Evolutionary conservation across 768 basidiomycete species (phyloP), one percentile per base, ranked within the genome.

Genomic region (Boletus speciosus): DNA sequence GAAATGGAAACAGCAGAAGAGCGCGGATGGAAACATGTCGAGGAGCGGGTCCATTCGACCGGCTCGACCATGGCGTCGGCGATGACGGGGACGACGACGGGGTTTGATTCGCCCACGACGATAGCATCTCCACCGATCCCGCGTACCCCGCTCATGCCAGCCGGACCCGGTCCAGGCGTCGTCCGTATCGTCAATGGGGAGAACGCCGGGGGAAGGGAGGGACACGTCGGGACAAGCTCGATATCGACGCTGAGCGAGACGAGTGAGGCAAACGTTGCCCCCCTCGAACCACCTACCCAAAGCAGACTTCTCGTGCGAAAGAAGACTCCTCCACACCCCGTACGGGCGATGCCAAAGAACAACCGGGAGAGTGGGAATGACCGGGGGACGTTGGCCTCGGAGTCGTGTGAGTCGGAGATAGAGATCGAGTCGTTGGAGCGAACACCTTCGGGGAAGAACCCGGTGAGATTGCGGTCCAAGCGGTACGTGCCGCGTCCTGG

Each of bases 381-480:
- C 19, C 36, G 25, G 19, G 46, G 48, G 5, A 32, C 15, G 21
- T 2, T 36, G 6, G 12, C n/a, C 25, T 52, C 45, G 21, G 60
- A 43, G 21, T 81, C 81, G n/a, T 58, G 56, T 7, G 62, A 49
- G 55, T 81, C 81, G 15, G 79, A 81, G 36, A 57, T 69, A n/a
- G 66, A 66, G 36, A 56, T 70, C 19, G 19, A 19, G 16, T 66
- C 66, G 14, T 61, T 64, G 44, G 56, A 61, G 6, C 59, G 44
- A 32, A 61, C 71, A 12, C 74, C 74, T 4, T 65, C 72, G 16
- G 68, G 74, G 36, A 71, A 64, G 34, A 74, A 67, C 43, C 68
- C 79, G 9, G 31, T 49, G 6, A 78, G 78, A 42, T 52, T 81
- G n/a, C 79, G 83, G 23, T 72, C 80, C 5, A 86, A 81, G 66